A percentile compares a stretch with the other conserved stretches of the same genome.
Evolutionary conservation across 108 stramenopile genomes (phyloP).

Genomic region (Epithemia pelagica): DNA sequence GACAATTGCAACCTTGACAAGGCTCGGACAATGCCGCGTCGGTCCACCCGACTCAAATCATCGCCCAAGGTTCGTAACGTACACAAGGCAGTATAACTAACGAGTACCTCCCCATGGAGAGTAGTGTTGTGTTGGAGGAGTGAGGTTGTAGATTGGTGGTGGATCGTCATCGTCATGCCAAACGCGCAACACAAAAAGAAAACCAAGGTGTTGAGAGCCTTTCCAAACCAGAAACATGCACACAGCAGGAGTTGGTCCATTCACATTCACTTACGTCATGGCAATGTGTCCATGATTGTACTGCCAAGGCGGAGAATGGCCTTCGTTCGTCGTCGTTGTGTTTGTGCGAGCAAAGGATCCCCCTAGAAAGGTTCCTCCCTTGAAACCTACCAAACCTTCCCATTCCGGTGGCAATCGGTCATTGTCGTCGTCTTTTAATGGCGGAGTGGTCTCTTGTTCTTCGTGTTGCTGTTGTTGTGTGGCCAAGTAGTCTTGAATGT

Average conservation of each 20-base stretch:
- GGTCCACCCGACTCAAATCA: constrained; percentile 46
- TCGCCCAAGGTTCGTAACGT: constrained; percentile 61
- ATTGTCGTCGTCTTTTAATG: neutral
- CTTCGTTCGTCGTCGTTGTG: neutral
- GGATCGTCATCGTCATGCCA: no score
- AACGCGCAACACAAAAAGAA: no score
- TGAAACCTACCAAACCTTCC: constrained; percentile 35
- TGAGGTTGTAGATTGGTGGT: no score
- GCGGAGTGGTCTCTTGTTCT: no score
- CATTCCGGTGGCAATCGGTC: neutral
- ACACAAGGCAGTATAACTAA: constrained; percentile 79
- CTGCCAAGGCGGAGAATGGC: neutral
- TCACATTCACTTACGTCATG: constrained; percentile 1
- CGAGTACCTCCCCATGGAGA: constrained; percentile 64
- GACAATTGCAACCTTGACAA: constrained; percentile 13
- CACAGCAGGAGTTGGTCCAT: no score
- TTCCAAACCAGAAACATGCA: no score
- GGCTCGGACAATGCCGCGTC: constrained; percentile 24
- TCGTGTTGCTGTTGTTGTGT: neutral
- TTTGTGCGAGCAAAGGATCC: neutral
- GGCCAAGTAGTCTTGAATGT: constrained; percentile 1
- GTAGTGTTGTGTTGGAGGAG: constrained; percentile 7
- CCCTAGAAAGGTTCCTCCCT: constrained; percentile 51
- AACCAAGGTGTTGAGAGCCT: no score
- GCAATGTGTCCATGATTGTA: neutral